These are phyloP conservation scores for Colletotrichum sublineola DNA, from an alignment of 2,329 filamentous ascomycete species.

Conservation along the genomic window DNA sequence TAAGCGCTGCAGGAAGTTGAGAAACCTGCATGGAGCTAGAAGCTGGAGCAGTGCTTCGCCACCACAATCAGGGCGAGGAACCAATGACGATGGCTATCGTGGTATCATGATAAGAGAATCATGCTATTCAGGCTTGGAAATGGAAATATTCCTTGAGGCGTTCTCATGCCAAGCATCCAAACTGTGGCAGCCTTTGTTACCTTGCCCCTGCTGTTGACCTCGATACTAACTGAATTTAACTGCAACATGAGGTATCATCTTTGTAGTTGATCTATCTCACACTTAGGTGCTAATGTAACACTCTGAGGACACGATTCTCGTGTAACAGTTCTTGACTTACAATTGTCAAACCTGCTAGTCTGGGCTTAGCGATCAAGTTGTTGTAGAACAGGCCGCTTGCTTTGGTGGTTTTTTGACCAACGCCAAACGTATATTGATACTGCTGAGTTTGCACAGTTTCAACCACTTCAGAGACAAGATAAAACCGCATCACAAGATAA, in stretches of 20 bases:
- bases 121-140: neutral
- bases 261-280: neutral
- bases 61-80: slow-evolving; percentile 19
- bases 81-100: slow-evolving; percentile 14
- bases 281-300: neutral
- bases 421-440: neutral
- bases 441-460: neutral
- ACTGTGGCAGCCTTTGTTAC: neutral
- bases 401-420: neutral
- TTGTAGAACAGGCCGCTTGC: neutral
- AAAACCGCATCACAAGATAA: neutral
- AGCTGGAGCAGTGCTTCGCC: slow-evolving; percentile 32
- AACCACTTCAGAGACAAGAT: neutral
- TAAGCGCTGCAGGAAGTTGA: neutral
- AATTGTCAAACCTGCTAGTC: neutral
- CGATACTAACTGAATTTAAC: neutral
- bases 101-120: slow-evolving; percentile 12
- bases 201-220: neutral
- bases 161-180: neutral
- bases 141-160: neutral
- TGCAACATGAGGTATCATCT: neutral
- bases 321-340: neutral
- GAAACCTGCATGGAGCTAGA: slow-evolving; percentile 28
- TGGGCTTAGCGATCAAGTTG: neutral
- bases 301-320: neutral